Evolutionary conservation across 2,329 filamentous ascomycete genomes (phyloP).

Genomic region (Stromatinia cepivora): DNA sequence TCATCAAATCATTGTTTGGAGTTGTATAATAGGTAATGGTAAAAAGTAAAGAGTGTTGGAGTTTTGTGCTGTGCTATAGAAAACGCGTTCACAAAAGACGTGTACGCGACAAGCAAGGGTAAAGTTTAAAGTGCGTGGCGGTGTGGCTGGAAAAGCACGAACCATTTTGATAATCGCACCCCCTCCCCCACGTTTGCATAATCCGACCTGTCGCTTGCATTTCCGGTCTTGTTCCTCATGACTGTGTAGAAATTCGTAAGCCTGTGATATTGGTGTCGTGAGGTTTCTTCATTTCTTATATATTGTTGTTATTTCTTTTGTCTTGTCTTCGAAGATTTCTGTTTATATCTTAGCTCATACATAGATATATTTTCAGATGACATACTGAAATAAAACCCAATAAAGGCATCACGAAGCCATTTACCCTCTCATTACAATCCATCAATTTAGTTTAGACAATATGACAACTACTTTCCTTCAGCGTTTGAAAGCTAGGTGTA

Average conservation of each 20-base stretch:
- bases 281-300: background rate
- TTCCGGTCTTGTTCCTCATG: conserved; percentile 7
- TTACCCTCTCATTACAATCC: background rate
- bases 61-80: conserved; percentile 12
- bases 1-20: conserved; percentile 22
- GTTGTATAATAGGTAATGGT: conserved; percentile 4
- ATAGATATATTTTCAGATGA: background rate
- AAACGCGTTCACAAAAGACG: conserved; percentile 9
- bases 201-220: background rate
- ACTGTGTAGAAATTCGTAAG: conserved; percentile 12
- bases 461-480: conserved; percentile 13
- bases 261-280: background rate
- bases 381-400: background rate
- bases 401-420: conserved; percentile 2
- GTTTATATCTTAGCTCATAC: background rate
- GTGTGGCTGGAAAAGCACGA: conserved; percentile 26
- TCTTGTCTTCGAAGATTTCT: background rate
- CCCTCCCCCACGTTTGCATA: background rate
- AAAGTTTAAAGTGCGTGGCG: conserved; percentile 14
- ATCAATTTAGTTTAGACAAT: background rate
- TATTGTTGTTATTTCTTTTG: background rate
- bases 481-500: conserved; percentile 25
- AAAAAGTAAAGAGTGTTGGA: background rate
- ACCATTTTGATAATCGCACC: conserved; percentile 4
- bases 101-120: conserved; percentile 19